phyloP scores from a whole-genome alignment of 345 rosid species.

The Hirschfeldia incana region DNA sequence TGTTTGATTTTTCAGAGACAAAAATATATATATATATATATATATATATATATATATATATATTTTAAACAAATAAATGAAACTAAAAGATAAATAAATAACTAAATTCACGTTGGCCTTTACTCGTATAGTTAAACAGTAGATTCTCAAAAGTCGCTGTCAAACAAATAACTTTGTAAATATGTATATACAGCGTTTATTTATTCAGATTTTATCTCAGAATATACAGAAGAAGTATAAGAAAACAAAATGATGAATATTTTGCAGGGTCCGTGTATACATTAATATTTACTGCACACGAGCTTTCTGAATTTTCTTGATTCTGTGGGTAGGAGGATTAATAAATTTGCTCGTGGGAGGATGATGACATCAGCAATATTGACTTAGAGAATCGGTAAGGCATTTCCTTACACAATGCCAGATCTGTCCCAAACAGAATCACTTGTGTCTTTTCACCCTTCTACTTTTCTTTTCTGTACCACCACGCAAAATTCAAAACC shows the following conservation, averaged over 20 bases:
- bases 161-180: background rate
- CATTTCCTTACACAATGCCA: slow-evolving; percentile 29
- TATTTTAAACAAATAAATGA: too few species aligned
- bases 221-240: background rate
- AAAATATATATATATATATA: too few species aligned
- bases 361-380: slow-evolving; percentile 34
- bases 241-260: background rate
- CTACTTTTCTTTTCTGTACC: background rate
- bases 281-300: background rate
- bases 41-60: background rate
- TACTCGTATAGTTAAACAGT: background rate
- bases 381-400: slow-evolving; percentile 38
- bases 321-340: background rate
- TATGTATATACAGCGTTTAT: background rate
- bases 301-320: background rate
- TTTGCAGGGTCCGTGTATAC: background rate
- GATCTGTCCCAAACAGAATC: slow-evolving; percentile 41
- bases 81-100: background rate
- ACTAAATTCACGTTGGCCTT: background rate
- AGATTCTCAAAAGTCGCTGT: background rate
- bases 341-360: background rate
- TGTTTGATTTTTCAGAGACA: background rate
- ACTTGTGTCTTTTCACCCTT: slow-evolving; percentile 30
- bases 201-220: background rate
- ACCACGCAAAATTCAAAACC: slow-evolving; percentile 4